These are phyloP conservation scores for Omphalotus guepiniiformis DNA, from an alignment of 768 basidiomycete species.

Conservation along the genomic window DNA sequence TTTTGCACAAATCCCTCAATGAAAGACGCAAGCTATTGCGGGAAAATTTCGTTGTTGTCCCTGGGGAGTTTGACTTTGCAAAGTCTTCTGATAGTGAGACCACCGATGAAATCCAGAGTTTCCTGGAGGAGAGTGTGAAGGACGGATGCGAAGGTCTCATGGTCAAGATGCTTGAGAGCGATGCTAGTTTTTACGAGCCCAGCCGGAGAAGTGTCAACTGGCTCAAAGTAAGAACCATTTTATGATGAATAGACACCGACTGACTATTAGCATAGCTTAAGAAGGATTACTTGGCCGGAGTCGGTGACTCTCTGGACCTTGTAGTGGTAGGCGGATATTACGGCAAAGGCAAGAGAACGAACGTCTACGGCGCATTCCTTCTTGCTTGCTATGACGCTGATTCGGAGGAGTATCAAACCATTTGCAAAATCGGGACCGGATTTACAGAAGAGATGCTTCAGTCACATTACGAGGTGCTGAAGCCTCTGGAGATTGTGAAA, in stretches of 20 bases:
- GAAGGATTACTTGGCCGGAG: slow-evolving; percentile 95
- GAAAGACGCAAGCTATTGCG: slow-evolving; percentile 76
- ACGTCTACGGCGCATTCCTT: slow-evolving; percentile 96
- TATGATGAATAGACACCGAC: background rate
- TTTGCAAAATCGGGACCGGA: slow-evolving; percentile 99
- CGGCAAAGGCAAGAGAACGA: slow-evolving; percentile 96
- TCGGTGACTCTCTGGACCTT: slow-evolving; percentile 95
- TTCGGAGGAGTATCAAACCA: slow-evolving; percentile 91
- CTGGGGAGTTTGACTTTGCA: slow-evolving; percentile 91
- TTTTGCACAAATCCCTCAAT: slow-evolving; percentile 71
- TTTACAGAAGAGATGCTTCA: slow-evolving; percentile 91
- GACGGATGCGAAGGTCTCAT: slow-evolving; percentile 99
- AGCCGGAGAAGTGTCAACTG: slow-evolving; percentile 95
- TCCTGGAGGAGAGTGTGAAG: slow-evolving; percentile 95
- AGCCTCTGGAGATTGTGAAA: slow-evolving; percentile 68
- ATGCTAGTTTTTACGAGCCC: slow-evolving; percentile 92
- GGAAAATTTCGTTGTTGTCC: slow-evolving; percentile 75
- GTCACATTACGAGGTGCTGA: slow-evolving; percentile 74
- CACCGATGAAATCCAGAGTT: slow-evolving; percentile 89
- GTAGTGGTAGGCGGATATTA: slow-evolving; percentile 98
- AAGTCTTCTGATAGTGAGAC: slow-evolving; percentile 86
- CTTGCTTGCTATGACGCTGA: slow-evolving; percentile 96
- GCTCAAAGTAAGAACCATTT: slow-evolving; percentile 69
- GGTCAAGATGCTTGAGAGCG: slow-evolving; percentile 97
- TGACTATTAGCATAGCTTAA: slow-evolving; percentile 62